Conservation (phyloP, 2,329 filamentous ascomycete genomes). For the Ophioceras dolichostomum region DNA sequence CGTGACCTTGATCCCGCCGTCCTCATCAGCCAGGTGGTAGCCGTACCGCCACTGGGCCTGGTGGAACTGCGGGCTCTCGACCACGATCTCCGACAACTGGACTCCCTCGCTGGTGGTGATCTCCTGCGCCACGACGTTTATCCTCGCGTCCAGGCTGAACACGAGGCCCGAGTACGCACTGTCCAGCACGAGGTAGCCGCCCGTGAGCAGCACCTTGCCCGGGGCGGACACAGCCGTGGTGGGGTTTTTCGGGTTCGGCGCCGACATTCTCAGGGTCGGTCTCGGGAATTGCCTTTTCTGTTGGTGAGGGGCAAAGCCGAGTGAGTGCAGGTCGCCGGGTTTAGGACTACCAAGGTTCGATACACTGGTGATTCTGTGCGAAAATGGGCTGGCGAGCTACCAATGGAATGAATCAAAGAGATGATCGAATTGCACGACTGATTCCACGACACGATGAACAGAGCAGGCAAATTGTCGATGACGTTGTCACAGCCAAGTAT, state of each 20-base stretch:
- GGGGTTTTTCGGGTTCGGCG: too few species aligned
- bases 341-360: too few species aligned
- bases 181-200: slow-evolving; percentile 91
- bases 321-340: neutral
- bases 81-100: slow-evolving; percentile 60
- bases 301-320: neutral
- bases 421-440: neutral
- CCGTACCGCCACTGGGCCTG: slow-evolving; percentile 83
- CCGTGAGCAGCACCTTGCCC: slow-evolving; percentile 89
- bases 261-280: too few species aligned
- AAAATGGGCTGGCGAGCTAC: neutral
- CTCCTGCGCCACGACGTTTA: slow-evolving; percentile 49
- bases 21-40: slow-evolving; percentile 55
- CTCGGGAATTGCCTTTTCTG: neutral
- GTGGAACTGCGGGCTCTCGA: slow-evolving; percentile 83
- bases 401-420: neutral
- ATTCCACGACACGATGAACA: too few species aligned
- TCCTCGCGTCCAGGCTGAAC: slow-evolving; percentile 54
- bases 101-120: slow-evolving; percentile 51
- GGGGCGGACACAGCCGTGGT: slow-evolving; percentile 69
- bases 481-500: too few species aligned
- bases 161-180: slow-evolving; percentile 68
- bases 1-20: slow-evolving; percentile 70
- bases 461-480: too few species aligned
- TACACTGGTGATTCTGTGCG: too few species aligned